Evolutionary conservation across 345 rosid genomes (phyloP).

Genomic region (Gossypioides kirkii): DNA sequence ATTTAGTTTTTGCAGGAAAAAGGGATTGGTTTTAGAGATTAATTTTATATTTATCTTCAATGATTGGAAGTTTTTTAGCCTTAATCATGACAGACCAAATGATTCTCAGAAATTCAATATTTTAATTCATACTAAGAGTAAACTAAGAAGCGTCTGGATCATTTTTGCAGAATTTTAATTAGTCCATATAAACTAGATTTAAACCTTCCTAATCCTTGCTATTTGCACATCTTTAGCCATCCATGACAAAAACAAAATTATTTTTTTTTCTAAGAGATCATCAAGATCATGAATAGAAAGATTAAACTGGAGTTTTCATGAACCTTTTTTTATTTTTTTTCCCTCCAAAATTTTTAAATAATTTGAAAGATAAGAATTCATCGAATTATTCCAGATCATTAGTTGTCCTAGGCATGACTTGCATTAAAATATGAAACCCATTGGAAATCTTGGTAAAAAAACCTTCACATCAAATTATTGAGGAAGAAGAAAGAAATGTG

Average conservation of each 20-base stretch:
- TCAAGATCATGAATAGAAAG: not conserved
- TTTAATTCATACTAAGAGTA: not conserved
- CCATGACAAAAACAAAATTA: conserved; percentile 7
- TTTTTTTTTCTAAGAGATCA: not conserved
- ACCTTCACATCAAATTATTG: not conserved
- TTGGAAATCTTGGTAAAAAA: conserved; percentile 25
- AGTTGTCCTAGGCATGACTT: conserved; percentile 23
- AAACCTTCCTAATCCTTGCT: conserved; percentile 16
- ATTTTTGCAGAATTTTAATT: not conserved
- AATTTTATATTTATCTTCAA: conserved; percentile 14
- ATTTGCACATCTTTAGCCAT: conserved; percentile 20
- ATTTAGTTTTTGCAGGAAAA: conserved; percentile 1
- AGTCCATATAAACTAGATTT: not conserved
- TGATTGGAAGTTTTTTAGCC: conserved; percentile 28
- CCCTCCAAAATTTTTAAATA: not conserved
- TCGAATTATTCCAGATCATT: conserved; percentile 25
- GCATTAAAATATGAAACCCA: conserved; percentile 20
- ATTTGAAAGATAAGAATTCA: conserved; percentile 13
- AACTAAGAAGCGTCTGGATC: conserved; percentile 16
- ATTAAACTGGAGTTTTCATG: not conserved
- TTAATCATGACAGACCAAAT: conserved; percentile 13
- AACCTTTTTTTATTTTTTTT: too few relatives aligned
- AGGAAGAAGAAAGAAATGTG: too few relatives aligned
- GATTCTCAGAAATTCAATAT: conserved; percentile 22
- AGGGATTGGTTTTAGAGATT: too few relatives aligned